These are phyloP conservation scores for Pyrrhoderma noxium DNA, from an alignment of 1,284 basidiomycete species.

Conservation along the genomic window DNA sequence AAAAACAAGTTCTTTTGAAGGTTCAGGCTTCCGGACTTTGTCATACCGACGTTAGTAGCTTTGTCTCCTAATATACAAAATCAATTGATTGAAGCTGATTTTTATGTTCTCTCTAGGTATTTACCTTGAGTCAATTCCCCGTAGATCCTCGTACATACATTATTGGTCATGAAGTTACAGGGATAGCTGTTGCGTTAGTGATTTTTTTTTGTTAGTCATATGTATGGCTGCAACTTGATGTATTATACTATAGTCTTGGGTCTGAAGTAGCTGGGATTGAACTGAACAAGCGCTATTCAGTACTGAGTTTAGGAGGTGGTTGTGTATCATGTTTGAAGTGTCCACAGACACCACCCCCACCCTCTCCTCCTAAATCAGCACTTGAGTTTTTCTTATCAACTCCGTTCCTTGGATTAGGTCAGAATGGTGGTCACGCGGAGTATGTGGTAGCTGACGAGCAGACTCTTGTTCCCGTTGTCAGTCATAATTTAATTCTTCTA, in stretches of 20 bases:
- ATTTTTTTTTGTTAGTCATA: background rate
- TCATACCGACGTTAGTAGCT: conserved; percentile 22
- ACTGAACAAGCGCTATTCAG: background rate
- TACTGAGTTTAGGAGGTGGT: background rate
- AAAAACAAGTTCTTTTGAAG: conserved; percentile 25
- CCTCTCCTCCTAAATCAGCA: no score
- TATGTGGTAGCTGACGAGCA: background rate
- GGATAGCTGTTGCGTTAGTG: conserved; percentile 20
- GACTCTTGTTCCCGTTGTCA: conserved; percentile 5
- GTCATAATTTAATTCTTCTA: no score
- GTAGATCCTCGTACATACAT: conserved; percentile 23
- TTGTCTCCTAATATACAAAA: background rate
- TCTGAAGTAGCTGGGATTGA: background rate
- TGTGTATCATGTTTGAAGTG: no score
- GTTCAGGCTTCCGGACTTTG: conserved; percentile 26
- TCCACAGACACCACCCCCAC: no score
- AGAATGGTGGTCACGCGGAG: conserved; percentile 5
- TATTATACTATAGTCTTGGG: background rate
- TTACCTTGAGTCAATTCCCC: conserved; percentile 19
- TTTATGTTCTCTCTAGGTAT: background rate
- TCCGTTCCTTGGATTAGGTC: background rate
- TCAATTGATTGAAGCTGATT: background rate
- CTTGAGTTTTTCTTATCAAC: background rate
- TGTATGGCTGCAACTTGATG: background rate
- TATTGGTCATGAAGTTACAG: conserved; percentile 26